These are phyloP conservation scores for Silene conica DNA, from an alignment of 148 eudicot species.

Conservation along the genomic window DNA sequence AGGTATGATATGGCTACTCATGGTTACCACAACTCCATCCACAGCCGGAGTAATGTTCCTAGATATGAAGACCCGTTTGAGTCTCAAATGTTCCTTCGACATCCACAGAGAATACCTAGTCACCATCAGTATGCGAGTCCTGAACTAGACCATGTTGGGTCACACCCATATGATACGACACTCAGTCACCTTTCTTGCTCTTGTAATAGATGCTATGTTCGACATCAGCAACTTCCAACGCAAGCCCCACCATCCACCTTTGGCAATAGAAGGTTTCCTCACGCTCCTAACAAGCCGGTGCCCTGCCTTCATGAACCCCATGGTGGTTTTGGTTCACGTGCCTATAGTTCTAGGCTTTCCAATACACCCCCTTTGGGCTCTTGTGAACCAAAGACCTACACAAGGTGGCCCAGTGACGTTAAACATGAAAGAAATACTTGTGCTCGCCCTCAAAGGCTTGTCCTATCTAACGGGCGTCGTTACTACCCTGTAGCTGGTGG, in stretches of 20 bases:
- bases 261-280: slow-evolving; percentile 41
- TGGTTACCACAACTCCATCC: slow-evolving; percentile 35
- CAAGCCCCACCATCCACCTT: slow-evolving; percentile 39
- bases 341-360: slow-evolving; percentile 31
- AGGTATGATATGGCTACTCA: slow-evolving; percentile 33
- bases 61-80: slow-evolving; percentile 45
- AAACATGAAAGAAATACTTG: slow-evolving; percentile 40
- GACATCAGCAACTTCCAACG: slow-evolving; percentile 33
- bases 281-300: slow-evolving; percentile 33
- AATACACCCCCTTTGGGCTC: slow-evolving; percentile 34
- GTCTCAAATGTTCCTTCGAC: slow-evolving; percentile 44
- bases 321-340: slow-evolving; percentile 36
- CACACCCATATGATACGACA: slow-evolving; percentile 37
- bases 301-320: slow-evolving; percentile 37
- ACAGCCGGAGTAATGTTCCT: slow-evolving; percentile 32
- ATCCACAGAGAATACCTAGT: slow-evolving; percentile 33
- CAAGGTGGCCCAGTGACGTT: slow-evolving; percentile 49
- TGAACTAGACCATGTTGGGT: slow-evolving; percentile 42
- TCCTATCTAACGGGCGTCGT: slow-evolving; percentile 39
- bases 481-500: slow-evolving; percentile 76
- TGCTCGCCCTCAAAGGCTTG: slow-evolving; percentile 48
- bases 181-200: slow-evolving; percentile 43
- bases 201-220: slow-evolving; percentile 59
- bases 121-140: slow-evolving; percentile 42
- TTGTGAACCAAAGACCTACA: slow-evolving; percentile 34